Base-by-base conservation (phyloP, 345 rosid species). In the Erysimum cheiranthoides region DNA sequence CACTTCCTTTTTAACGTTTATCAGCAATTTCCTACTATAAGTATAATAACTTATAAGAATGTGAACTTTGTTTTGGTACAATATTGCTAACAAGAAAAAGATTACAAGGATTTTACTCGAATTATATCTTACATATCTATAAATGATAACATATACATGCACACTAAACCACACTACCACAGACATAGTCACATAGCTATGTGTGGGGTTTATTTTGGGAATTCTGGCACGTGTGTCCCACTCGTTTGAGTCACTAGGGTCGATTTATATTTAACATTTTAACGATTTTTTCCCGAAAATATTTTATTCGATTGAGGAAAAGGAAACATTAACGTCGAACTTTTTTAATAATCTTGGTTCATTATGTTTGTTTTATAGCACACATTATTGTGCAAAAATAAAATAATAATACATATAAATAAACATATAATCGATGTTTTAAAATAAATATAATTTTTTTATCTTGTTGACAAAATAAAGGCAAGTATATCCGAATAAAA, bases 291-390 rank as follows among this genome's bases (percentile, higher is more conserved):
- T 8, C 5, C 14, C 17, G 10, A 10, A 4, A 9, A 43, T 18
- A 43, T 63, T 63, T 63, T n/a, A 9, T 64, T 39, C 60, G 18
- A 30, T 40, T 52, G 58, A 52, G 12, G 8, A 14, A 45, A 49
- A 17, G 4, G 11, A 8, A 49, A 17, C 31, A 27, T 52, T 52
- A n/a, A 8, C 42, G 52, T 62, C 32, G 6, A 38, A 36, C 31
- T 36, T 57, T 38, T 21, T 35, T 21, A 14, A 14, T 45, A 1
- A 45, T n/a, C 63, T 58, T 16, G 38, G 18, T 31, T 61, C 42
- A 30, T 62, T 64, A 45, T 66, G 59, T 12, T 49, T 49, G 34
- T 50, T 66, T 51, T 21, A 17, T 35, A 66, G 14, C 34, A 66
- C 45, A 21, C 34, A 18, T 35, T 12, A 6, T 12, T 66, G 54